phyloP scores from a whole-genome alignment of 1,284 basidiomycete species.

The Cronartium quercuum region DNA sequence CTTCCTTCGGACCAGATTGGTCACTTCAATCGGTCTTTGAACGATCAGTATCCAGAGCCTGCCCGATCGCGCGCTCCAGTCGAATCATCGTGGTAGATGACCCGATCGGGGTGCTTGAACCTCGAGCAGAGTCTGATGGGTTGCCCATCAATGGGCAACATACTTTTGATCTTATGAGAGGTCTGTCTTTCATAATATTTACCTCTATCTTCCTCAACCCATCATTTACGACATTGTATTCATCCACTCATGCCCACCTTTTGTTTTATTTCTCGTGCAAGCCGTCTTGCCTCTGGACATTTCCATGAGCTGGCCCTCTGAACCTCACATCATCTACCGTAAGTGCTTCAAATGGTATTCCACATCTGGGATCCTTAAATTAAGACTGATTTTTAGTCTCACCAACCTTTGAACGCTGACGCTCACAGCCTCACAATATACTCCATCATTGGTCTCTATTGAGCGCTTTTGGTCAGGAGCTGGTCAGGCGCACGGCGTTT shows the following conservation, averaged over 20 bases:
- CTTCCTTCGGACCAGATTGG: constrained; percentile 58
- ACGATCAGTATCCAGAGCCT: constrained; percentile 56
- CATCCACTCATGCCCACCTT: constrained; percentile 58
- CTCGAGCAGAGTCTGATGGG: constrained; percentile 16
- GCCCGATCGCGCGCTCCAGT: constrained; percentile 59
- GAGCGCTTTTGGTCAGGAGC: constrained; percentile 67
- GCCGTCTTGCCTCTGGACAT: constrained; percentile 41
- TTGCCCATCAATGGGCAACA: constrained; percentile 27
- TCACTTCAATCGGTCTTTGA: constrained; percentile 69
- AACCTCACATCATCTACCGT: constrained; percentile 51
- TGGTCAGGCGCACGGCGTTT: constrained; percentile 67
- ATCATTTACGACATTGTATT: constrained; percentile 63
- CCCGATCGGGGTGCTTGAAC: neutral
- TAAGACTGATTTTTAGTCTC: neutral
- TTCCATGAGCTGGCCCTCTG: constrained; percentile 50
- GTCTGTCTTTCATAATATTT: constrained; percentile 54
- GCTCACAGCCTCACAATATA: constrained; percentile 48
- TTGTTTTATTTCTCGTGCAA: constrained; percentile 54
- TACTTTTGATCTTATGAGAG: constrained; percentile 3
- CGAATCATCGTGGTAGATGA: constrained; percentile 54
- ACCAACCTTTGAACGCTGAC: neutral
- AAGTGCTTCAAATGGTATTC: constrained; percentile 41
- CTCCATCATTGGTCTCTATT: constrained; percentile 57
- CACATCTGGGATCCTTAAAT: neutral
- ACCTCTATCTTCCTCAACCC: constrained; percentile 65